Percentiles rank a stretch among this genome's conserved stretches.
Conservation (phyloP, 257 asterid species). For the Nicotiana tabacum region DNA sequence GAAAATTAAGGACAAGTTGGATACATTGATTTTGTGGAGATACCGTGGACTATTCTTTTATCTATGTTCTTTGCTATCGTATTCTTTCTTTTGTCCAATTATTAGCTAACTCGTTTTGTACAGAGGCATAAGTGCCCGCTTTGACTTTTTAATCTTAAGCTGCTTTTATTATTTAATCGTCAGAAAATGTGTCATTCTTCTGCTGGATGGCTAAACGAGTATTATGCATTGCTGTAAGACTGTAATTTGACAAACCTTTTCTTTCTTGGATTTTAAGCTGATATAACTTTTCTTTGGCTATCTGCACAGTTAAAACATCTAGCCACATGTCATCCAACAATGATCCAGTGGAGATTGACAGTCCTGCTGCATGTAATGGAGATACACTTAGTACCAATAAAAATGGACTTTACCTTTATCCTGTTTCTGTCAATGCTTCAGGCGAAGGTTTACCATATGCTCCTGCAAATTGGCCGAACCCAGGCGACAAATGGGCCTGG, state of each 20-base stretch:
- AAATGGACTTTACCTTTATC: slow-evolving; percentile 45
- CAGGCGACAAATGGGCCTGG: slow-evolving; percentile 94
- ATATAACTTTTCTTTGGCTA: not conserved
- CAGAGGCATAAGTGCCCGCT: not conserved
- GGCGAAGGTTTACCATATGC: slow-evolving; percentile 94
- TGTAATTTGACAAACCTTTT: not conserved
- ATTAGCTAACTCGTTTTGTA: slow-evolving; percentile 2
- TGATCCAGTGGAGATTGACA: slow-evolving; percentile 53
- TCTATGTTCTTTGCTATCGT: not conserved
- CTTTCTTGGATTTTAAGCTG: not conserved
- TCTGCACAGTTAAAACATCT: slow-evolving; percentile 4
- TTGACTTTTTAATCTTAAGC: not conserved
- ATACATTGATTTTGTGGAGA: not conserved
- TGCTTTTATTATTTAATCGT: not conserved
- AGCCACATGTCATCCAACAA: slow-evolving; percentile 12
- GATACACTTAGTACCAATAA: slow-evolving; percentile 21
- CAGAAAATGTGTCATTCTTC: not conserved
- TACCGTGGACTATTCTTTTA: not conserved
- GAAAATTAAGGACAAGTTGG: not conserved
- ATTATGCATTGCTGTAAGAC: not conserved
- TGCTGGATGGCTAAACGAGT: not conserved
- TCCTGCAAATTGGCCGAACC: slow-evolving; percentile 76
- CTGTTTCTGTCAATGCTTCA: slow-evolving; percentile 42
- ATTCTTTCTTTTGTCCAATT: not conserved
- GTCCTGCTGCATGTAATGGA: slow-evolving; percentile 36